A percentile compares a stretch with the other conserved stretches of the same genome.
phyloP scores from a whole-genome alignment of 1,284 basidiomycete species.

The Blastosporella zonata region DNA sequence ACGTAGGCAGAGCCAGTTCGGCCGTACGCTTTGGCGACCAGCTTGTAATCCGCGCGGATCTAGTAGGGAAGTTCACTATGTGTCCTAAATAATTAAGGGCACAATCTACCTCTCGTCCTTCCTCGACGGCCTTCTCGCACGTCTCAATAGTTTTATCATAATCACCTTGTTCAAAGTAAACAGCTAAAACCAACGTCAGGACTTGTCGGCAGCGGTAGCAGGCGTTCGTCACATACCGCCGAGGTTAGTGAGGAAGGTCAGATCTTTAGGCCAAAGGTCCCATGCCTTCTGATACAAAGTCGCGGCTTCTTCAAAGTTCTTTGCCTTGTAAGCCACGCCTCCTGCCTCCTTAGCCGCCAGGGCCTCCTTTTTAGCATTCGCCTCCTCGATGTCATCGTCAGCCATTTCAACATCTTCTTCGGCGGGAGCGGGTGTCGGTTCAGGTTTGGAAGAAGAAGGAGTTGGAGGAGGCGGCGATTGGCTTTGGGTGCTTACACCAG shows the following conservation, averaged over 20 bases:
- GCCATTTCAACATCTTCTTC: slow-evolving; percentile 63
- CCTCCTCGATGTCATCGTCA: slow-evolving; percentile 61
- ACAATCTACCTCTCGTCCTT: slow-evolving; percentile 70
- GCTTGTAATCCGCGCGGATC: slow-evolving; percentile 79
- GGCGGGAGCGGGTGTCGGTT: slow-evolving; percentile 35
- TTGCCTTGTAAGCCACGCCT: slow-evolving; percentile 82
- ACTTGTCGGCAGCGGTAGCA: background rate
- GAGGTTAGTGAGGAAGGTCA: slow-evolving; percentile 91
- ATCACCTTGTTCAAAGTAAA: slow-evolving; percentile 91
- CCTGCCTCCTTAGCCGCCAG: slow-evolving; percentile 79
- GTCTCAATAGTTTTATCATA: slow-evolving; percentile 90
- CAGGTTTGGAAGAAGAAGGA: slow-evolving; percentile 38
- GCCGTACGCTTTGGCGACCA: slow-evolving; percentile 85
- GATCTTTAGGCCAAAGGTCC: slow-evolving; percentile 91
- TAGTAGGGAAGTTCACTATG: slow-evolving; percentile 27
- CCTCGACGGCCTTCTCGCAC: slow-evolving; percentile 93
- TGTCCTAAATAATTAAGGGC: background rate
- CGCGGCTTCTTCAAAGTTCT: slow-evolving; percentile 74
- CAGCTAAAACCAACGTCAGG: slow-evolving; percentile 49
- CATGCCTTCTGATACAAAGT: slow-evolving; percentile 83
- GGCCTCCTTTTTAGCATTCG: slow-evolving; percentile 69
- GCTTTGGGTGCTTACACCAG: slow-evolving; percentile 42
- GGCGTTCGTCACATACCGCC: slow-evolving; percentile 52
- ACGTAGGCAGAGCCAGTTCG: slow-evolving; percentile 87
- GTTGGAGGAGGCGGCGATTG: slow-evolving; percentile 34